Percentiles rank a stretch among this genome's conserved stretches.
These are phyloP conservation scores for Mortierella sp. DNA, from an alignment of 371 early-diverging fungal genomes.

Conservation along the genomic window DNA sequence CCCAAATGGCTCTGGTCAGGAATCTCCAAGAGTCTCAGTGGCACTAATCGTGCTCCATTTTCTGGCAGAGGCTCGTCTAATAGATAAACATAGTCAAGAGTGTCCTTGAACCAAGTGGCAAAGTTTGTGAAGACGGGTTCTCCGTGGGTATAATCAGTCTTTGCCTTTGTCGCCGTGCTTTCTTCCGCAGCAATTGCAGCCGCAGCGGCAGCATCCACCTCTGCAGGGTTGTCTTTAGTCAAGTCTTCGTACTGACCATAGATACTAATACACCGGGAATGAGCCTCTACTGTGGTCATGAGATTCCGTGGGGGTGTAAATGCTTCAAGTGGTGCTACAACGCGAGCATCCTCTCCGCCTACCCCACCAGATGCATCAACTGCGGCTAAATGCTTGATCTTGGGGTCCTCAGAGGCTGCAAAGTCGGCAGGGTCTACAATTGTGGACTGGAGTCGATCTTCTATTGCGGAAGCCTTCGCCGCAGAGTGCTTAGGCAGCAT, in stretches of 20 bases:
- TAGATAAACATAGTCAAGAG: slow-evolving; percentile 67
- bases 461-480: neutral
- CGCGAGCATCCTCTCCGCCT: slow-evolving; percentile 44
- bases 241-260: slow-evolving; percentile 50
- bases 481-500: slow-evolving; percentile 21
- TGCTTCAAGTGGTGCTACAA: slow-evolving; percentile 45
- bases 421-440: slow-evolving; percentile 23
- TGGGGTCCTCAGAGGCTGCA: slow-evolving; percentile 35
- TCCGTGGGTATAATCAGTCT: slow-evolving; percentile 38
- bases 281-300: slow-evolving; percentile 22
- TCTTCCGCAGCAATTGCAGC: slow-evolving; percentile 22
- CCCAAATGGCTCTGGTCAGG: slow-evolving; percentile 59
- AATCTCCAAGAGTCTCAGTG: slow-evolving; percentile 53
- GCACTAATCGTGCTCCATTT: slow-evolving; percentile 35
- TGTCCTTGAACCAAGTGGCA: slow-evolving; percentile 64
- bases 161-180: slow-evolving; percentile 29
- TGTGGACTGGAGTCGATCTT: slow-evolving; percentile 13
- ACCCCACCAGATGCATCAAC: neutral
- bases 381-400: slow-evolving; percentile 33
- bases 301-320: slow-evolving; percentile 46
- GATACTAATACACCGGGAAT: slow-evolving; percentile 50
- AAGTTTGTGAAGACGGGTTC: slow-evolving; percentile 70
- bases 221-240: slow-evolving; percentile 29
- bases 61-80: slow-evolving; percentile 28
- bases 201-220: slow-evolving; percentile 10